Evolutionary conservation across 148 eudicot genomes (phyloP), one percentile per base, ranked within the genome.

Genomic region (Cornus florida): DNA sequence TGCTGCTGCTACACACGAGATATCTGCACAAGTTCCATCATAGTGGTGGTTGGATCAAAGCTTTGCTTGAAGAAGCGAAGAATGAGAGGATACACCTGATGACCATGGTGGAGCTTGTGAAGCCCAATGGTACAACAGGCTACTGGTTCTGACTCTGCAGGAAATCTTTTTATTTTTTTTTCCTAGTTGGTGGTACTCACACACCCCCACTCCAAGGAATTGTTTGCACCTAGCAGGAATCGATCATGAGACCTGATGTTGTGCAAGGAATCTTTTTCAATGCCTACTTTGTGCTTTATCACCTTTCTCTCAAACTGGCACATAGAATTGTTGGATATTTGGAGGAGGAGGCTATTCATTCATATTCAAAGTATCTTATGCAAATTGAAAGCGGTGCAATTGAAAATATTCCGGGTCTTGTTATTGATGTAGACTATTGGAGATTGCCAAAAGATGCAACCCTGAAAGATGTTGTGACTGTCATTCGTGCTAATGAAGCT

Each of bases 401-500:
- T 65, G 92, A 88, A 59, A 91, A 94, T 80, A 91, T 92, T 59
- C 86, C 86, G 5, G 97, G 97, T 71, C 98, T 97, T 83, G 95
- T 93, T 57, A 94, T 94, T 76, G 95, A 97, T 7, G 88, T 90
- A 20, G 98, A 94, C 81, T 92, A 94, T 75, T 94, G 98, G 98
- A 90, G 97, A 71, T 89, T 94, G 41, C 95, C 98, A 4, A 90
- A 89, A 76, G 86, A 87, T 80, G 93, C 98, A 10, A 92, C 89
- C 75, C 77, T 94, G 71, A 92, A 86, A 85, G 98, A 91, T 87
- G 98, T 94, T 77, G 79, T 94, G 32, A 91, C 86, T 83, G 98
- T 92, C 28, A 90, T 94, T 17, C 93, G 98, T 33, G 98, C 98
- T 79, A 97, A 94, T 82, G 98, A 94, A 88, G 98, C 98, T 85